Base-by-base conservation (phyloP, 306 rosid species). In the Ceratonia siliqua region DNA sequence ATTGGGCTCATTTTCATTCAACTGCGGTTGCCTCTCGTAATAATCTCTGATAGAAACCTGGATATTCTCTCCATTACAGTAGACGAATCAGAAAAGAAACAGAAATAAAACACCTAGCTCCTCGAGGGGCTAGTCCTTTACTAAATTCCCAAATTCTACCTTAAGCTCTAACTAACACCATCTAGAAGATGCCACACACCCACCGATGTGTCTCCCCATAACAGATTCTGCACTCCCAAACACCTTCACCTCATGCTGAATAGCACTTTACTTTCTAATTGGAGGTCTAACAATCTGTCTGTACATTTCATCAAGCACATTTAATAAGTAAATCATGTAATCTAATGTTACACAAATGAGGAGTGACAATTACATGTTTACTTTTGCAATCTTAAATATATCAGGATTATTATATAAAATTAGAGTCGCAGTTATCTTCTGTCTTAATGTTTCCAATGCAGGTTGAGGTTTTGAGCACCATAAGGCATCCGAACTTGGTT, bases 401-500 rank as follows among this genome's bases (percentile, higher is more conserved):
- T 27, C 21, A 39, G 35, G 25, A 28, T 43, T 18, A 20, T 41
- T 18, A 63, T 43, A 22, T 54, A 13, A 20, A 25, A 52, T 63
- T 35, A 36, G 24, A 41, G 21, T 42, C 49, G 18, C 15, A 62
- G 9, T 27, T 66, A 42, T 45, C 2, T 27, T 28, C 25, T 45
- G 25, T 57, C 42, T 54, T 48, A 21, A 12, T 41, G 20, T 9
- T 28, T 52, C 9, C 5, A 45, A 50, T 86, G 83, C 80, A 92
- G 96, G 86, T 90, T 76, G 90, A 79, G 72, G 90, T 92, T 81
- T 79, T 90, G 72, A 85, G 92, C 71, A 33, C 59, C 54, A 84
- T 92, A 53, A 85, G 85, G 27, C 98, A 92, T 74, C 96, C 96
- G 4, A 61, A 90, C 85, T 87, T 92, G 87, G 96, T 92, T 78